Conservation (phyloP, 1,139 yeast genomes). For the Saccharomyces pastorianus region DNA sequence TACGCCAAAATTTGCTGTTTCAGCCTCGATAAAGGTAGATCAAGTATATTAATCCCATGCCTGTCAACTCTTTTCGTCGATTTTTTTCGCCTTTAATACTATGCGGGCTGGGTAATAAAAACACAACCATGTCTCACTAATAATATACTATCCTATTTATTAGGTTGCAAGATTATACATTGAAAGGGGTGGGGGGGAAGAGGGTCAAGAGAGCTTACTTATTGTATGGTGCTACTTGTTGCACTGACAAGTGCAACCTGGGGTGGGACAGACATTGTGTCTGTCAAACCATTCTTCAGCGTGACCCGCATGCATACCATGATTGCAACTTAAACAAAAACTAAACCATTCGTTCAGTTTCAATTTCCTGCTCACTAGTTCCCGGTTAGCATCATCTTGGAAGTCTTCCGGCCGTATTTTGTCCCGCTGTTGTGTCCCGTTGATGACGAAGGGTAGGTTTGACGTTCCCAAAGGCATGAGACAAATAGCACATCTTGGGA, state of each 20-base stretch:
- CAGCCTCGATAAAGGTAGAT: not conserved
- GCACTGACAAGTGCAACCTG: constrained; percentile 82
- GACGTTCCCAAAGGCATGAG: constrained; percentile 73
- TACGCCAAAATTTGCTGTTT: not conserved
- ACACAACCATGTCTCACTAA: not conserved
- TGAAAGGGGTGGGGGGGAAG: not conserved
- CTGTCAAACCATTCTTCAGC: constrained; percentile 93
- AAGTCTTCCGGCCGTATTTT: constrained; percentile 34
- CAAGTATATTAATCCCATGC: not conserved
- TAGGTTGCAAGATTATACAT: not conserved
- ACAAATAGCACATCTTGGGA: constrained; percentile 89
- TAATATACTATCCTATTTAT: not conserved
- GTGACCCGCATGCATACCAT: constrained; percentile 93
- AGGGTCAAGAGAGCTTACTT: not conserved
- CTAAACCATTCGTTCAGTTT: constrained; percentile 60
- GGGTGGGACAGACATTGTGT: constrained; percentile 86
- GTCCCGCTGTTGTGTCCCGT: constrained; percentile 18
- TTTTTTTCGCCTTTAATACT: not conserved
- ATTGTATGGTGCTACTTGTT: constrained; percentile 28
- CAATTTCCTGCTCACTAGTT: constrained; percentile 11
- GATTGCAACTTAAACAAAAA: constrained; percentile 83
- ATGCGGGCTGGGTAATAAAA: not conserved
- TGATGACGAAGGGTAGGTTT: constrained; percentile 29
- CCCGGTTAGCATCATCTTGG: constrained; percentile 26
- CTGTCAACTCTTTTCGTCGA: not conserved